Conservation (phyloP, 306 rosid genomes). For the Crotalaria pallida region DNA sequence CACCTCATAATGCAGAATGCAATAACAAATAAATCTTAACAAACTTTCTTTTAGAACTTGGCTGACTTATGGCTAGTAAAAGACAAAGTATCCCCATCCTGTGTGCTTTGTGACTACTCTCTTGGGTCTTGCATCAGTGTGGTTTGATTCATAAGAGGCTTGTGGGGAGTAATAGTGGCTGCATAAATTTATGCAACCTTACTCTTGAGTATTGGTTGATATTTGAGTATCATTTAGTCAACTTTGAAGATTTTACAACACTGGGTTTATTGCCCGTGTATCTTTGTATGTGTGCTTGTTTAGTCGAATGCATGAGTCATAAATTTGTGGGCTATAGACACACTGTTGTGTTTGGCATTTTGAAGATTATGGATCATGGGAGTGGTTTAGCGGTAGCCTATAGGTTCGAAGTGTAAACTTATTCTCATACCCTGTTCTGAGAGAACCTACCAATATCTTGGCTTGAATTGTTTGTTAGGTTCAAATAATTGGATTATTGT, state of each 20-base stretch:
- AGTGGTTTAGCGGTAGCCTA: not conserved
- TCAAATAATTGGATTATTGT: not conserved
- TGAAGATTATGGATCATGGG: not conserved
- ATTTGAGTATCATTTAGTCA: not conserved
- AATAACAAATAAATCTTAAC: too few relatives aligned
- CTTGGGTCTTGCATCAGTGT: too few relatives aligned
- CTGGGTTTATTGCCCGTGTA: not conserved
- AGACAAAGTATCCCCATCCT: too few relatives aligned
- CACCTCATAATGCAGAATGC: too few relatives aligned
- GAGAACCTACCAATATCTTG: not conserved
- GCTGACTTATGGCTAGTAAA: too few relatives aligned
- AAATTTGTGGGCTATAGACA: not conserved
- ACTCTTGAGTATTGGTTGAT: not conserved
- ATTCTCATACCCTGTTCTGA: not conserved
- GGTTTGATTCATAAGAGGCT: too few relatives aligned
- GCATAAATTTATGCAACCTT: not conserved
- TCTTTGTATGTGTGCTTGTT: not conserved
- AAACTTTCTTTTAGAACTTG: too few relatives aligned
- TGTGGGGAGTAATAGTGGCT: too few relatives aligned
- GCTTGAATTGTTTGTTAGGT: not conserved
- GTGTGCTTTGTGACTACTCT: too few relatives aligned
- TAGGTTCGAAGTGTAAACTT: conserved; percentile 2
- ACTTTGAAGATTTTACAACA: not conserved
- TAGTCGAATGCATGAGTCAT: not conserved
- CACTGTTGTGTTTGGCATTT: not conserved